Conservation (phyloP, 2,329 filamentous ascomycete species). For the Apiospora malaysiana region DNA sequence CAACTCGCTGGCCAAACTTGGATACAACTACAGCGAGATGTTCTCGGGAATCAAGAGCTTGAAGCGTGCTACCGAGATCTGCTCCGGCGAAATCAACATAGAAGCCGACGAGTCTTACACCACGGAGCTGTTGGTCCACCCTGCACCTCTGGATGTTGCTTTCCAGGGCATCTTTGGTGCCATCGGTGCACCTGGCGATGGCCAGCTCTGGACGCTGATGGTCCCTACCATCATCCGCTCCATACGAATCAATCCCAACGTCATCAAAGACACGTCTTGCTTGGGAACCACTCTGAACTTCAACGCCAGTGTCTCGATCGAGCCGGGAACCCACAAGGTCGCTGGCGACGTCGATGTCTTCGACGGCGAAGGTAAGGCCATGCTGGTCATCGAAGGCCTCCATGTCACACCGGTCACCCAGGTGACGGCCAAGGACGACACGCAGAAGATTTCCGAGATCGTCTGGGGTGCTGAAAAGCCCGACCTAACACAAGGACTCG, state of each 20-base stretch:
- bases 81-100: neutral
- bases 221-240: slow-evolving; percentile 27
- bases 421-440: slow-evolving; percentile 3
- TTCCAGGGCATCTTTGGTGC: slow-evolving; percentile 29
- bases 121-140: slow-evolving; percentile 34
- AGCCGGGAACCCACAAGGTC: neutral
- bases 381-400: slow-evolving; percentile 14
- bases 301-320: slow-evolving; percentile 16
- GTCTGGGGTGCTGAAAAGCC: neutral
- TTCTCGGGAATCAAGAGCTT: neutral
- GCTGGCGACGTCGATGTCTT: slow-evolving; percentile 23
- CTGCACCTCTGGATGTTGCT: slow-evolving; percentile 40
- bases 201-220: slow-evolving; percentile 28
- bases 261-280: neutral
- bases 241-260: slow-evolving; percentile 22
- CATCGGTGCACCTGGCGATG: slow-evolving; percentile 28
- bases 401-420: slow-evolving; percentile 13
- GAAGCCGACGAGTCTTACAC: neutral
- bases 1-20: neutral
- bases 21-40: neutral
- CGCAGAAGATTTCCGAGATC: slow-evolving; percentile 6
- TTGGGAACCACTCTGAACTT: slow-evolving; percentile 30
- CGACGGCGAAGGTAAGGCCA: slow-evolving; percentile 18
- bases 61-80: neutral
- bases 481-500: neutral